Evolutionary conservation across 2,329 filamentous ascomycete species (phyloP), one percentile per base, ranked within the genome.

Genomic region (Trichoderma pleuroti): DNA sequence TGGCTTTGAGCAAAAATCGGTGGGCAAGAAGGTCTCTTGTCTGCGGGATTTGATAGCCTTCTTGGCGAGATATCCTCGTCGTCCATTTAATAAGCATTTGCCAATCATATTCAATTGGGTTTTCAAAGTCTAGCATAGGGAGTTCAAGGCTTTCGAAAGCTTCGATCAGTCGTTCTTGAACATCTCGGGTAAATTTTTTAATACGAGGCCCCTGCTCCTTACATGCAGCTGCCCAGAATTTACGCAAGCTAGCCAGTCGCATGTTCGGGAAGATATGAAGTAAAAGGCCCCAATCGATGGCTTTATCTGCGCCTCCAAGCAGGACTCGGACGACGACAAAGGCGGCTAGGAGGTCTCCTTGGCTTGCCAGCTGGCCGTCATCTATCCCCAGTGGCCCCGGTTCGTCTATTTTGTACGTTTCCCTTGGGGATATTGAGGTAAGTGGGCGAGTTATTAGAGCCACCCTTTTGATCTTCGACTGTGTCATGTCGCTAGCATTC

Each of bases 21-120:
- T 81, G 74, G 3, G 85, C 79, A 2, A 91, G 77, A n/a, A 78
- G 77, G 14, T 78, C 75, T 57, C 84, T 82, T 1, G 83, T 83
- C 4, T 77, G 76, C 2, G 88, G 88, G 2, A 91, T 82, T 26
- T 83, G 77, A 39, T 85, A 75, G 0, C 82, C 82, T 68, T 84
- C 81, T 34, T 83, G 79, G 0, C 81, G 81, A 28, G 84, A 80
- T 5, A 87, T 86, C 26, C 84, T 82, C 73, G 88, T 81, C 1
- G 90, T 86, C 92, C 92, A 95, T 42, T 86, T 83, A 60, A 94
- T 86, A 7, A 94, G 79, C 5, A 78, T 79, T 11, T 83, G 80
- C 91, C 92, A 94, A 76, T 94, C 90, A 71, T 93, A 93, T 2
- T 85, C 84, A 49, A 86, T 78, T 0, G 89, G 84, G 59, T 91